Base-by-base conservation (phyloP, 2,329 filamentous ascomycete genomes). In the Aspergillus persii region DNA sequence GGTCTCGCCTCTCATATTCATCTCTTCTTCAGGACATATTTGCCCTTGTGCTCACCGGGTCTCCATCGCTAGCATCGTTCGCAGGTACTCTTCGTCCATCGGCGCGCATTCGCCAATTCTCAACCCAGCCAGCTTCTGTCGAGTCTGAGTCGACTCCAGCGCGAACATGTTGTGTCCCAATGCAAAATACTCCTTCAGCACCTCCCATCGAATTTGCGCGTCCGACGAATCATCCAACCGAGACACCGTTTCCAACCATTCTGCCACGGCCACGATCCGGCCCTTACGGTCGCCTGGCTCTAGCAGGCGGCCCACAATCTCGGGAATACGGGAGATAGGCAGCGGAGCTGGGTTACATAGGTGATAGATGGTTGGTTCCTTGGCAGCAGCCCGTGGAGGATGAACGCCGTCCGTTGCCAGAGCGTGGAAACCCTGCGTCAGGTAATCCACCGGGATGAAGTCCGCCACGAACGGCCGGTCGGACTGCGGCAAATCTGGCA, bases 151-250 rank as follows among this genome's bases (percentile, higher is more conserved):
- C 6, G 29, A 33, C 5, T 48, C 44, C 29, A 54, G 6, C 9
- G 53, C 53, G 47, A 54, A 54, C 53, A 54, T 54, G 18, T 48
- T 48, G 12, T 54, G 53, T 9, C 53, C 53, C n/a, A 46, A 15
- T 2, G n/a, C 23, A 23, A 54, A 54, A 39, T 54, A 54, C 23
- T 54, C 41, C 12, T 30, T 26, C 27, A 54, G 31, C 4, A 46
- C 47, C 41, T 54, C 53, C n/a, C 39, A 30, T 4, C 41, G 41
- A 23, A 54, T n/a, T 15, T 48, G 39, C 29, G 44, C 53, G n/a
- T 48, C 41, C 27, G 44, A 27, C 18, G 44, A 47, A 47, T 47
- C 44, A 47, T 47, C 44, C 44, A 47, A 11, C 1, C 44, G 44
- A 47, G 44, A 47, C 18, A 47, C 44, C 4, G 8, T 54, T 46